Percentiles rank a stretch among this genome's conserved stretches.
phyloP scores from a whole-genome alignment of 108 stramenopile species.

The Fragilariopsis cylindrus region DNA sequence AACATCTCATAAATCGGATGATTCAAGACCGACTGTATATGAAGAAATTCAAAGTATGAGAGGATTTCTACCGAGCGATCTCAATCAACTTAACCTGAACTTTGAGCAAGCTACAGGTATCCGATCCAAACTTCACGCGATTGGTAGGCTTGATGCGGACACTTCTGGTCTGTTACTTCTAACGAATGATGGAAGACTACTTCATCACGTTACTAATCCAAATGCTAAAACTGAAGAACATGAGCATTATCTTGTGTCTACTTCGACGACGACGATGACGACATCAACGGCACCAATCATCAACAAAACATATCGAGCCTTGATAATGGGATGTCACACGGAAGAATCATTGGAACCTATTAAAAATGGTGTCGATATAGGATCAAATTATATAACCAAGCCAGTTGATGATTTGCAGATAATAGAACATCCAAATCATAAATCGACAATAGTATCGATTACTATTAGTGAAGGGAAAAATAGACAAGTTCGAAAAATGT shows the following conservation, averaged over 20 bases:
- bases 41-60: slow-evolving; percentile 54
- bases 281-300: neutral
- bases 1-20: slow-evolving; percentile 61
- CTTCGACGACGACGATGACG: neutral
- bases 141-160: slow-evolving; percentile 70
- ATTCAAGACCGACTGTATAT: slow-evolving; percentile 53
- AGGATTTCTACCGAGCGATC: slow-evolving; percentile 30
- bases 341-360: slow-evolving; percentile 13
- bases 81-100: neutral
- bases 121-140: slow-evolving; percentile 62
- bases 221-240: slow-evolving; percentile 26
- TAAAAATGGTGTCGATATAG: slow-evolving; percentile 52
- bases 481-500: slow-evolving; percentile 72
- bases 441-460: slow-evolving; percentile 55
- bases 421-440: slow-evolving; percentile 53
- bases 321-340: slow-evolving; percentile 67
- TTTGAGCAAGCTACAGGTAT: slow-evolving; percentile 56
- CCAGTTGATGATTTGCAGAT: slow-evolving; percentile 49
- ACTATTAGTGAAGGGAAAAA: slow-evolving; percentile 71
- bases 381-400: slow-evolving; percentile 47
- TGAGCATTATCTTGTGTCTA: neutral
- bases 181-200: slow-evolving; percentile 71
- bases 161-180: slow-evolving; percentile 67
- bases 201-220: slow-evolving; percentile 69
- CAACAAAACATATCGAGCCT: slow-evolving; percentile 62